Evolutionary conservation across 1,284 basidiomycete species (phyloP), one percentile per base, ranked within the genome.

Genomic region (Rhodotorula sp.): DNA sequence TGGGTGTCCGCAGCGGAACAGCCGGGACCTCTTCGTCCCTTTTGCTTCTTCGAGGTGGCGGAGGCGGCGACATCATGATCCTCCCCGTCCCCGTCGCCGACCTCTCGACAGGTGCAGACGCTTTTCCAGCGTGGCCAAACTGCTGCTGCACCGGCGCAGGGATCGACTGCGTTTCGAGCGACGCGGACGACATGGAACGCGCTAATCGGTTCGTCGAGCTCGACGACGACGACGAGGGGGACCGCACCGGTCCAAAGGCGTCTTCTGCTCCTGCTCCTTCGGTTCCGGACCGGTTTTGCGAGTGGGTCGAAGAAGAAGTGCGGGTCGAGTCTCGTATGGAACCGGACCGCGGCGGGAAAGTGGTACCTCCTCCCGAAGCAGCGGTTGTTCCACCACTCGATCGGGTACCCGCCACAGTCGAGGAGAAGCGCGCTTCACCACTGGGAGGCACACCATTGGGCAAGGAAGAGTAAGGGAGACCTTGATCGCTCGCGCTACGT

Each of bases 401-500:
- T 1, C 53, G 53, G 26, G 53, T 30, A 18, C 29, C 30, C 53
- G 30, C 18, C 53, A 26, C n/a, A n/a, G 24, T 54, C 26, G 53
- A 29, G 10, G 22, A 37, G 37, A 12, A 29, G 26, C 53, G 53
- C 53, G 53, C 17, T 8, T 54, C 53, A 6, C 26, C 26, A 15
- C 53, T 26, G 17, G 58, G 65, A 45, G 37, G 8, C 10, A 10
- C 12, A 10, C 8, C 37, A 12, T 8, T 42, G 37, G 37, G 37
- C 37, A 42, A 42, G 10, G 37, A 42, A 10, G 37, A 42, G 10
- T 42, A 42, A 14, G 37, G 10, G 10, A 57, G 24, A 42, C 49
- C 42, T 60, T 51, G 63, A 66, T 70, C 71, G 54, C 29, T 54
- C 17, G 63, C 66, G 6, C 63, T 60, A 15, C 66, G n/a, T 15